These are phyloP conservation scores for Alnus glutinosa DNA, from an alignment of 306 rosid genomes.

Conservation along the genomic window DNA sequence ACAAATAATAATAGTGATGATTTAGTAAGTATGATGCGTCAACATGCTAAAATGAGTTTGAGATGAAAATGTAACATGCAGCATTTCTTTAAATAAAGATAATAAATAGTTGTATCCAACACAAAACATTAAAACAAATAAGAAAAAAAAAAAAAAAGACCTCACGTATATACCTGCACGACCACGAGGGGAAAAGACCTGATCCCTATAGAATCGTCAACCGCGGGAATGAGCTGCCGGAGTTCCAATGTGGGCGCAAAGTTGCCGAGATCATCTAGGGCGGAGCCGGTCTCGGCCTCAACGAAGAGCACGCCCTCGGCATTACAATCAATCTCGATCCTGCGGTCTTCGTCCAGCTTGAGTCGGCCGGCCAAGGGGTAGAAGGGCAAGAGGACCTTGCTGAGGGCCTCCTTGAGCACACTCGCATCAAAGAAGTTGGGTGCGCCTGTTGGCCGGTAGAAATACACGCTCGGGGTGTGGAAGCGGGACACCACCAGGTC, in stretches of 20 bases:
- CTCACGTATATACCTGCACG: conserved; percentile 58
- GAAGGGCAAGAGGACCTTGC: conserved; percentile 70
- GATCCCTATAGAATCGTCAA: conserved; percentile 69
- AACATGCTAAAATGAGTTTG: too few species aligned
- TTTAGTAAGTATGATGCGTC: too few species aligned
- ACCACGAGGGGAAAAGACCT: conserved; percentile 61
- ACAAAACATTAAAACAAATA: too few species aligned
- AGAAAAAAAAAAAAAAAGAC: too few species aligned
- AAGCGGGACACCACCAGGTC: conserved; percentile 65
- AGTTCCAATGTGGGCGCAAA: conserved; percentile 76
- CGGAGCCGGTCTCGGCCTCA: conserved; percentile 50
- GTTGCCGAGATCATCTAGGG: conserved; percentile 69
- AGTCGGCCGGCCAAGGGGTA: conserved; percentile 84
- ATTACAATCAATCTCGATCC: conserved; percentile 72
- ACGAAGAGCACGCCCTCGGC: conserved; percentile 81
- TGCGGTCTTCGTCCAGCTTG: conserved; percentile 63
- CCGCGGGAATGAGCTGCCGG: conserved; percentile 68
- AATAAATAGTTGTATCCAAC: too few species aligned
- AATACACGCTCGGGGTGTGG: conserved; percentile 80
- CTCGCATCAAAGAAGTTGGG: conserved; percentile 53
- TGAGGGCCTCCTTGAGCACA: conserved; percentile 57
- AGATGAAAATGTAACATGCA: too few species aligned
- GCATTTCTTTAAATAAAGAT: too few species aligned
- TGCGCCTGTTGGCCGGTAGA: conserved; percentile 50
- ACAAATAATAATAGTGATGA: too few species aligned